Percentiles rank a stretch among this genome's conserved stretches.
Evolutionary conservation across 148 eudicot species (phyloP).

Genomic region (Cornus florida): DNA sequence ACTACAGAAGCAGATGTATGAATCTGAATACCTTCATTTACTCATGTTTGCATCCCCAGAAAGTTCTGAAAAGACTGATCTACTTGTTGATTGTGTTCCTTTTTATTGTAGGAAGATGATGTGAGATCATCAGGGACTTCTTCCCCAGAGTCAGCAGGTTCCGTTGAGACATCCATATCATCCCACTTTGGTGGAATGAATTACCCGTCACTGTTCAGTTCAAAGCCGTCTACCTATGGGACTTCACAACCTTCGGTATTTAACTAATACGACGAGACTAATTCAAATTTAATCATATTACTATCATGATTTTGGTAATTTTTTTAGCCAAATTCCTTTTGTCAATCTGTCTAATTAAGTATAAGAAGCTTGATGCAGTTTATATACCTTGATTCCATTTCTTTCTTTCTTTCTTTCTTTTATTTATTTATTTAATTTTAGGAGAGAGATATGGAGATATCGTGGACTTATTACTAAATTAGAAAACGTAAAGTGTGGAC

Average conservation of each 20-base stretch:
- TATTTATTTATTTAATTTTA: no score
- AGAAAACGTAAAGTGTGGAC: background rate
- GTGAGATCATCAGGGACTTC: conserved; percentile 87
- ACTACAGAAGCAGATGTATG: conserved; percentile 77
- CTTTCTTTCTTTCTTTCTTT: no score
- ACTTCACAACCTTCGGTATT: conserved; percentile 70
- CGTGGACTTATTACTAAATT: background rate
- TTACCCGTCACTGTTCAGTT: conserved; percentile 92
- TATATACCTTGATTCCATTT: background rate
- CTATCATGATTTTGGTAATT: background rate
- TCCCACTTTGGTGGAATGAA: conserved; percentile 99
- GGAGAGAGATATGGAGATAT: background rate
- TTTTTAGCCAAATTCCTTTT: background rate
- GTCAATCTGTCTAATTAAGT: conserved; percentile 5
- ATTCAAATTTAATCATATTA: background rate
- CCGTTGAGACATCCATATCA: conserved; percentile 95
- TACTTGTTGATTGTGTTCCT: background rate
- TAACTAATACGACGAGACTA: conserved; percentile 4
- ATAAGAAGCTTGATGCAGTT: background rate
- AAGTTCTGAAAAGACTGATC: background rate
- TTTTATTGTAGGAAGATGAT: conserved; percentile 67
- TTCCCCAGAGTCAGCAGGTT: conserved; percentile 88
- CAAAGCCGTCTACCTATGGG: conserved; percentile 66
- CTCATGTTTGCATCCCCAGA: background rate
- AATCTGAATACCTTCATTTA: background rate